phyloP scores from a whole-genome alignment of 306 rosid genomes.

The Medicago truncatula region MtrunA17r5.0-ANR NC_053042.1:17988501-17989000 shows the following conservation, averaged over 20 bases:
- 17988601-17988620: not conserved
- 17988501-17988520: not conserved
- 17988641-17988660: no score
- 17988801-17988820: not conserved
- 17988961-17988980: constrained; percentile 53
- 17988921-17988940: constrained; percentile 87
- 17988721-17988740: no score
- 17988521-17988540: not conserved
- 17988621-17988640: no score
- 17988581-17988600: not conserved
- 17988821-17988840: no score
- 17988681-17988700: no score
- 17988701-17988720: no score
- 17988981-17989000: constrained; percentile 13
- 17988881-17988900: constrained; percentile 86
- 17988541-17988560: not conserved
- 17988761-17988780: no score
- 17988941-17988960: constrained; percentile 84
- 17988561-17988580: not conserved
- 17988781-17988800: no score
- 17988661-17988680: no score
- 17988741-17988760: no score
- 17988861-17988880: constrained; percentile 4
- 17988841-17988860: no score
- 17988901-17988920: constrained; percentile 84